A percentile compares a stretch with the other conserved stretches of the same genome.
phyloP scores from a whole-genome alignment of 1,139 yeast genomes.

The Suhomyces kunorum region DNA sequence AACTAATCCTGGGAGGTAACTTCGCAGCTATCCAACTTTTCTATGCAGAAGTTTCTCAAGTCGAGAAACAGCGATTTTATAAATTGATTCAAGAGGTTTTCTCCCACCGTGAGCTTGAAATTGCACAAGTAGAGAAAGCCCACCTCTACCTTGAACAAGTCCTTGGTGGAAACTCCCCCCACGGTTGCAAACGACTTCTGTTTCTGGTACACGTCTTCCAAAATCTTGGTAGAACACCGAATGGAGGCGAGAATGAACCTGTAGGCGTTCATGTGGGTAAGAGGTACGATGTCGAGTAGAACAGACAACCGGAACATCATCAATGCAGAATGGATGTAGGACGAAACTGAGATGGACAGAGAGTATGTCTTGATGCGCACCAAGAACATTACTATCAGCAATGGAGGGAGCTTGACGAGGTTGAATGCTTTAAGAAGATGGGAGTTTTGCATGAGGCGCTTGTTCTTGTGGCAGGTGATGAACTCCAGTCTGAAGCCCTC shows the following conservation, averaged over 20 bases:
- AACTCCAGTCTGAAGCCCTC: conserved; percentile 14
- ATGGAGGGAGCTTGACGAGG: conserved; percentile 37
- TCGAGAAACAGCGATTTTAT: conserved; percentile 32
- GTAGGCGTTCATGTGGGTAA: conserved; percentile 39
- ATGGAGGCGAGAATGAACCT: conserved; percentile 44
- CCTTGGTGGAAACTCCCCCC: conserved; percentile 44
- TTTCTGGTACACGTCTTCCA: conserved; percentile 48
- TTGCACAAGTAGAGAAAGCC: conserved; percentile 44
- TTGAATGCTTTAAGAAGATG: conserved; percentile 39
- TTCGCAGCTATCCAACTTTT: conserved; percentile 10
- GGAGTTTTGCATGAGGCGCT: conserved; percentile 22
- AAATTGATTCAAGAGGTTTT: conserved; percentile 34
- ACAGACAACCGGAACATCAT: conserved; percentile 41
- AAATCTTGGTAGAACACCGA: conserved; percentile 46
- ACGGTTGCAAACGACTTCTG: conserved; percentile 47
- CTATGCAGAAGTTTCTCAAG: conserved; percentile 27
- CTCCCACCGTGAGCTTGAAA: conserved; percentile 43
- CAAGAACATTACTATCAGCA: conserved; percentile 40
- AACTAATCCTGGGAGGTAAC: neutral
- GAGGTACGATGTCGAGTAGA: conserved; percentile 34
- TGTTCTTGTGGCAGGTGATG: conserved; percentile 7
- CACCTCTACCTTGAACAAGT: conserved; percentile 42
- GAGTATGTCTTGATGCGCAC: conserved; percentile 45
- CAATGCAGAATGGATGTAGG: conserved; percentile 45
- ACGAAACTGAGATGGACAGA: conserved; percentile 41